Base-by-base conservation (phyloP, 495 filamentous ascomycete species). In the Astrocystis sublimbata region DNA sequence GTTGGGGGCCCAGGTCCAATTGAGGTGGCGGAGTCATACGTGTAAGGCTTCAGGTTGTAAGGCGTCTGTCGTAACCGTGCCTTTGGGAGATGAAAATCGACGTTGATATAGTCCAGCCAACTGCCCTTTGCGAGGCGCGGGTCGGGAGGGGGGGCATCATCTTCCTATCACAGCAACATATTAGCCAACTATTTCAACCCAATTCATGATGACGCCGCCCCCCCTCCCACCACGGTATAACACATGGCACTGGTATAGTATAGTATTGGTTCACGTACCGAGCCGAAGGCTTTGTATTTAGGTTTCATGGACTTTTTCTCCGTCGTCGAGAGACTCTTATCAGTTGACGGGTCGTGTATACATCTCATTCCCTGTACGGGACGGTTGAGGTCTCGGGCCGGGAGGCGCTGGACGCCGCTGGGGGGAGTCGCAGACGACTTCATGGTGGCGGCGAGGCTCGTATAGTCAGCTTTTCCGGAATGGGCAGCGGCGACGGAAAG, bases 1-100 rank as follows among this genome's bases (percentile, higher is more conserved):
- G 85, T 87, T 6, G 96, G 91, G 24, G 96, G 94, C 4, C 91
- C 92, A 38, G 91, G 91, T 1, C 92, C 92, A 59, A 93, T 86
- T 13, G 93, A 96, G 2, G 90, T 89, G 62, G 83, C 80, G 2
- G 85, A 75, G 70, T 96, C 93, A 68, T 92, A 93, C 40, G 83
- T 75, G 72, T 92, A 96, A 26, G 86, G 88, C 69, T 83, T 87
- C 38, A 96, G 75, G 42, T 84, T 82, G 73, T 94, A 96, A 1
- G 93, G 92, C 38, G 89, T 85, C 59, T 83, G 77, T 35, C 93
- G 88, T 63, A 92, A 78, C 63, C 85, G 86, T 50, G 84, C 83
- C 69, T 89, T 93, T n/a, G 85, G 85, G 63, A 89, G 89, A 71
- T 89, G 88, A 68, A 82, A 86, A 69, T 85, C 82, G 67, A 79